Conservation (phyloP, 371 early-diverging fungal genomes). For the Smittium culicis region DNA sequence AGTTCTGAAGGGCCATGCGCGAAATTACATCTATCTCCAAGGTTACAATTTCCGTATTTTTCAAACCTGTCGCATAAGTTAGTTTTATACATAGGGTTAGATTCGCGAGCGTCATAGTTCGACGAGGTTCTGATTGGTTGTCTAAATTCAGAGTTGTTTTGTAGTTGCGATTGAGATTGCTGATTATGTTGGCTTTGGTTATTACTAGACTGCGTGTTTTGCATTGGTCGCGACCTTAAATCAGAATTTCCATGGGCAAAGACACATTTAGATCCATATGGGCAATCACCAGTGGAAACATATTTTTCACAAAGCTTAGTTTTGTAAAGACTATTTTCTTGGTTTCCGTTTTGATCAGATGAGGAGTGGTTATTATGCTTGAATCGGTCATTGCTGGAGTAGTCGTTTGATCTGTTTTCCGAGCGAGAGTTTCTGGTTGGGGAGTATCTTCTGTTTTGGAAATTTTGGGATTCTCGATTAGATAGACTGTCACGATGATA, state of each 20-base stretch:
- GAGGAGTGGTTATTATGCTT: background rate
- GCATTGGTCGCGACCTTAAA: constrained; percentile 17
- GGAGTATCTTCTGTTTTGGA: constrained; percentile 8
- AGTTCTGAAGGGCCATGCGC: constrained; percentile 69
- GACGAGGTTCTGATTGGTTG: background rate
- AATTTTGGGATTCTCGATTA: constrained; percentile 15
- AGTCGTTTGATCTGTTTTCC: constrained; percentile 6
- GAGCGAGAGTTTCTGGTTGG: background rate
- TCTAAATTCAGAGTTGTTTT: background rate
- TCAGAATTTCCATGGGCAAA: constrained; percentile 59
- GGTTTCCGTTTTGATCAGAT: background rate
- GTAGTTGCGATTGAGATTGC: background rate
- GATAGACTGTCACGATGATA: constrained; percentile 17
- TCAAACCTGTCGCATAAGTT: constrained; percentile 69
- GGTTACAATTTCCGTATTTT: constrained; percentile 62
- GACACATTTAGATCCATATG: constrained; percentile 69
- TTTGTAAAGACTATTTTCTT: constrained; percentile 42
- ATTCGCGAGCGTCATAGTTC: constrained; percentile 27
- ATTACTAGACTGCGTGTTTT: background rate
- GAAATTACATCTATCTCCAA: constrained; percentile 66
- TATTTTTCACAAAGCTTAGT: constrained; percentile 70
- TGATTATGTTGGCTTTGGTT: background rate
- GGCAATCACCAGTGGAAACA: constrained; percentile 59
- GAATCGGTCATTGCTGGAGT: background rate
- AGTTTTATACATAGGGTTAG: constrained; percentile 70